Conservation (phyloP, 208 protist genomes). For the Trypanosoma avium region DNA sequence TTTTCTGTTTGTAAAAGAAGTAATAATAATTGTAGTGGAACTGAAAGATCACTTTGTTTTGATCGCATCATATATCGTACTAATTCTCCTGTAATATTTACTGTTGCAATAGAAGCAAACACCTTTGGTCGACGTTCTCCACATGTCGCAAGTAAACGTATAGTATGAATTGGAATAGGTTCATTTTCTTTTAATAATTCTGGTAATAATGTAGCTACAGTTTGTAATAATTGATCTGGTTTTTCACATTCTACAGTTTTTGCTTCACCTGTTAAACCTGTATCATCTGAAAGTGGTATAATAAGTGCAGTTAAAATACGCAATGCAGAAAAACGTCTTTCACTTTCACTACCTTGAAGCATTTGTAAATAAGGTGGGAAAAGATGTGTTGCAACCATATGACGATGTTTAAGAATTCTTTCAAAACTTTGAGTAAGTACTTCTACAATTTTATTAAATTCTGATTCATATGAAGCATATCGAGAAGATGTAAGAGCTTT, state of each 20-base stretch:
- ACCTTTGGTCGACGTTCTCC: slow-evolving; percentile 48
- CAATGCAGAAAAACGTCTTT: slow-evolving; percentile 65
- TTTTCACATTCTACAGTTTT: slow-evolving; percentile 22
- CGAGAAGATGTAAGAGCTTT: slow-evolving; percentile 59
- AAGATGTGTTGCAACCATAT: slow-evolving; percentile 49
- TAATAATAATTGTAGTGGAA: slow-evolving; percentile 26
- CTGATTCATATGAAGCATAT: slow-evolving; percentile 59
- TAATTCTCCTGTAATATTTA: slow-evolving; percentile 26
- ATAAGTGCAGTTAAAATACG: slow-evolving; percentile 73
- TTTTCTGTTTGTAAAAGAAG: slow-evolving; percentile 22
- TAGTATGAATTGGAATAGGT: slow-evolving; percentile 80
- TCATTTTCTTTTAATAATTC: slow-evolving; percentile 68
- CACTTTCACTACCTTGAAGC: slow-evolving; percentile 45
- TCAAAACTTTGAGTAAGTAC: slow-evolving; percentile 54
- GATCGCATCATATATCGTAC: slow-evolving; percentile 31
- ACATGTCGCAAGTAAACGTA: slow-evolving; percentile 79
- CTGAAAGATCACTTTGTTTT: slow-evolving; percentile 23
- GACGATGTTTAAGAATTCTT: slow-evolving; percentile 43
- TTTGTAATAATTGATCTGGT: slow-evolving; percentile 37
- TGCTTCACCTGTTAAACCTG: slow-evolving; percentile 2
- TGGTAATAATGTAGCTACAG: slow-evolving; percentile 27
- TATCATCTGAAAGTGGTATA: slow-evolving; percentile 34
- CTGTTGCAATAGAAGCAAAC: slow-evolving; percentile 37
- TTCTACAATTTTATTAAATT: slow-evolving; percentile 68
- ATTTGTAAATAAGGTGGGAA: slow-evolving; percentile 63